phyloP scores from a whole-genome alignment of 306 rosid species.

The Vigna trinervia region DNA sequence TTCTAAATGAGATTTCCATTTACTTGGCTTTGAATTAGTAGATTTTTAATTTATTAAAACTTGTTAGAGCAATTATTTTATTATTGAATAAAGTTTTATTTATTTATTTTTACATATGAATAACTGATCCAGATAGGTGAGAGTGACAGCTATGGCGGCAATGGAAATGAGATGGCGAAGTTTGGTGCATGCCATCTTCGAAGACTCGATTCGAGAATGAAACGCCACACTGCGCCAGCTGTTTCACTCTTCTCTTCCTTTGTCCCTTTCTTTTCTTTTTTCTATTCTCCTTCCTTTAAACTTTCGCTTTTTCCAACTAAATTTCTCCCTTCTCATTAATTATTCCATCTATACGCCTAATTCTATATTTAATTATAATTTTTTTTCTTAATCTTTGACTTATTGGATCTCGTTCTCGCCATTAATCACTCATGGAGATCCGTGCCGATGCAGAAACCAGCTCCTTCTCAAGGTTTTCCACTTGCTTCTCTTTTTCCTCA shows the following conservation, averaged over 20 bases:
- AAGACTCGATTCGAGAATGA: background rate
- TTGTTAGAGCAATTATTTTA: too few relatives aligned
- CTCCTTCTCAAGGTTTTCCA: conserved; percentile 60
- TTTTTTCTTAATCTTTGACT: conserved; percentile 24
- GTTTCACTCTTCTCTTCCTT: background rate
- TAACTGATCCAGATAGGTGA: background rate
- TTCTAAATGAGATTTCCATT: too few relatives aligned
- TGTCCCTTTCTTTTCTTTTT: background rate
- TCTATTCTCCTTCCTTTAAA: background rate
- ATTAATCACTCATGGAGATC: conserved; percentile 64
- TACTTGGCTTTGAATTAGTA: too few relatives aligned
- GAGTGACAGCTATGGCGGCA: background rate
- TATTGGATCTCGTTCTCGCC: conserved; percentile 37
- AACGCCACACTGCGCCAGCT: conserved; percentile 40
- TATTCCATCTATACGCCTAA: too few relatives aligned
- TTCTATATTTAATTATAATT: background rate
- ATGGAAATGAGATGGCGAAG: background rate
- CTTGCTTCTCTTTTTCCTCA: background rate
- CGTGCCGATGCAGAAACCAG: conserved; percentile 61
- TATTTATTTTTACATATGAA: too few relatives aligned
- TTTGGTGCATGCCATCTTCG: background rate
- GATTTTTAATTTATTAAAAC: too few relatives aligned
- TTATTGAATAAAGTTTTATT: too few relatives aligned
- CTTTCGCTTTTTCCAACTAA: conserved; percentile 20
- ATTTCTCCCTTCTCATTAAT: too few relatives aligned